A percentile compares a stretch with the other conserved stretches of the same genome.
Conservation (phyloP, 1,284 basidiomycete species). For the Ganoderma lucidum region DNA sequence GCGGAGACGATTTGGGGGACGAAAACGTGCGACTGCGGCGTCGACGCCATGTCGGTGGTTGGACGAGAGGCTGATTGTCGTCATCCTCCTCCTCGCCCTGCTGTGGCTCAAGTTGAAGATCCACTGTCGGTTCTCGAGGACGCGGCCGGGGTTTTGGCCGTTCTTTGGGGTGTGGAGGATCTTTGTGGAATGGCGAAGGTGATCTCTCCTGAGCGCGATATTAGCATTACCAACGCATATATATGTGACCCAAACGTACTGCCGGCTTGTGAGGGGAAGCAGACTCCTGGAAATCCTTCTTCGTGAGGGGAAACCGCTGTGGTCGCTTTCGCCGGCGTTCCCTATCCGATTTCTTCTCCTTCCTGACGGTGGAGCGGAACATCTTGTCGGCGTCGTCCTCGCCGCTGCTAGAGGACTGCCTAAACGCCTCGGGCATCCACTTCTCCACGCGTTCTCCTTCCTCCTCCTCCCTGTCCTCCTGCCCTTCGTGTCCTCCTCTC, state of each 20-base stretch:
- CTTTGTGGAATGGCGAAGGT: neutral
- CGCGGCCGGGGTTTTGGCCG: slow-evolving; percentile 14
- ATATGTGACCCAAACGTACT: slow-evolving; percentile 10
- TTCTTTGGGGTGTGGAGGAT: neutral
- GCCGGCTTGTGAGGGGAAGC: slow-evolving; percentile 2
- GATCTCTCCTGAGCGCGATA: neutral
- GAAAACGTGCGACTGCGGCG: slow-evolving; percentile 24
- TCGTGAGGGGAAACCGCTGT: slow-evolving; percentile 23
- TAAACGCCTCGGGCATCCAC: slow-evolving; percentile 23
- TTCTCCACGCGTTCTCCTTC: neutral
- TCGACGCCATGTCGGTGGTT: slow-evolving; percentile 16
- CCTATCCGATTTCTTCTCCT: slow-evolving; percentile 19
- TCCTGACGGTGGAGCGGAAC: slow-evolving; percentile 8
- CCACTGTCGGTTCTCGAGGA: neutral
- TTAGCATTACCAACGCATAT: slow-evolving; percentile 1
- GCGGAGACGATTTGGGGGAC: slow-evolving; percentile 11
- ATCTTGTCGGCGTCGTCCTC: slow-evolving; percentile 22
- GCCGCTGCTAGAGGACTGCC: slow-evolving; percentile 30
- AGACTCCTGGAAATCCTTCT: slow-evolving; percentile 17
- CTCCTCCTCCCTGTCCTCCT: neutral
- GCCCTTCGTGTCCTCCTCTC: slow-evolving; percentile 19
- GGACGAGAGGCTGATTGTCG: neutral
- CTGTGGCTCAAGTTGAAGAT: neutral
- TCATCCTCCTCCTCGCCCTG: neutral
- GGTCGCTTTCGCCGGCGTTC: slow-evolving; percentile 22